These are phyloP conservation scores for Tetrapyrgos nigripes DNA, from an alignment of 1,284 basidiomycete genomes.

Conservation along the genomic window DNA sequence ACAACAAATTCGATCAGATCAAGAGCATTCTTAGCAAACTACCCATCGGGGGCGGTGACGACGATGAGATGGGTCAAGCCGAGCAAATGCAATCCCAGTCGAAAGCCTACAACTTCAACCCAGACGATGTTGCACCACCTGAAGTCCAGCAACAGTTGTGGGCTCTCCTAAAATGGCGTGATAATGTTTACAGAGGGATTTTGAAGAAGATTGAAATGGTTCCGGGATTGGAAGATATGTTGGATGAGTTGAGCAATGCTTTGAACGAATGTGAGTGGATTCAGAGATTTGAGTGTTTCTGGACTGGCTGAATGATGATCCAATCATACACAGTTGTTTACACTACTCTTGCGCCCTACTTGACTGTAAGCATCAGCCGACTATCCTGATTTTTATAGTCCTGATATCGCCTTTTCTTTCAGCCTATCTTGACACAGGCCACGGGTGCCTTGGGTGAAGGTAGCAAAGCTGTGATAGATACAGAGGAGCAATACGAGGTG, in stretches of 20 bases:
- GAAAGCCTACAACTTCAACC: conserved; percentile 62
- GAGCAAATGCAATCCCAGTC: conserved; percentile 58
- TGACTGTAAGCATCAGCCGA: conserved; percentile 45
- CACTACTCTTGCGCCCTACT: conserved; percentile 73
- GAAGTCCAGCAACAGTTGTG: conserved; percentile 76
- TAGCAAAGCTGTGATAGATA: conserved; percentile 75
- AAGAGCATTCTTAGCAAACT: conserved; percentile 60
- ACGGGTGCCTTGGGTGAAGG: conserved; percentile 65
- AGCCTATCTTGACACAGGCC: conserved; percentile 66
- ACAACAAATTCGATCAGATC: conserved; percentile 46
- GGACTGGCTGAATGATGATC: conserved; percentile 1
- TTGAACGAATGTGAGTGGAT: conserved; percentile 65
- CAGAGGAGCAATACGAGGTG: conserved; percentile 72
- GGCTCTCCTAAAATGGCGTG: conserved; percentile 78
- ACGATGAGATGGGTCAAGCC: conserved; percentile 57
- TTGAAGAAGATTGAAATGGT: conserved; percentile 66
- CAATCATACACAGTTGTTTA: conserved; percentile 64
- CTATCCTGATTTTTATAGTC: background rate
- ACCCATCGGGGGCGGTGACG: conserved; percentile 54
- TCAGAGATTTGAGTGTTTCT: background rate
- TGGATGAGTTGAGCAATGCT: conserved; percentile 69
- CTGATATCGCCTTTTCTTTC: conserved; percentile 18
- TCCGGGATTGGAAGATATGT: conserved; percentile 71
- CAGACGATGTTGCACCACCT: conserved; percentile 65
- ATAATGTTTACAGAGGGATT: conserved; percentile 59